These are phyloP conservation scores for Thecamonas trahens DNA, from an alignment of 78 protist genomes.

Conservation along the genomic window DNA sequence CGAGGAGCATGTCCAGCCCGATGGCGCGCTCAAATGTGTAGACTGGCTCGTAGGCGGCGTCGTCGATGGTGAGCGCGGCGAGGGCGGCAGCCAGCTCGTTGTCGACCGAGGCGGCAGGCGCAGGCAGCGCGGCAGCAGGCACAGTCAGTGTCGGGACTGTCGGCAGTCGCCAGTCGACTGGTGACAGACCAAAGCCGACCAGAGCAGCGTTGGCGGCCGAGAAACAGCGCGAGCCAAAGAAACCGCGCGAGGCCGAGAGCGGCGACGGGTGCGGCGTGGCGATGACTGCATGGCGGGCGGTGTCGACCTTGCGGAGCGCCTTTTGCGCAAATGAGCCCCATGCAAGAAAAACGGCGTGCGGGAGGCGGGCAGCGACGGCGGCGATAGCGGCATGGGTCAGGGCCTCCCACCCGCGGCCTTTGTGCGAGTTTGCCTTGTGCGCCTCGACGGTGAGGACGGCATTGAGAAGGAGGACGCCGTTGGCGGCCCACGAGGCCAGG, in stretches of 20 bases:
- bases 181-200: neutral
- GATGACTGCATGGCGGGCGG: slow-evolving; percentile 15
- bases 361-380: neutral
- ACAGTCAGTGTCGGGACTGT: too few species aligned
- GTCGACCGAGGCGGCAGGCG: too few species aligned
- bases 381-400: neutral
- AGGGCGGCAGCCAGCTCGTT: too few species aligned
- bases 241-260: slow-evolving; percentile 14
- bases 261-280: slow-evolving; percentile 53
- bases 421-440: slow-evolving; percentile 36
- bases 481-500: slow-evolving; percentile 32
- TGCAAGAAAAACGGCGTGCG: slow-evolving; percentile 38
- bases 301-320: slow-evolving; percentile 21
- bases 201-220: slow-evolving; percentile 11
- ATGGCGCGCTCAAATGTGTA: too few species aligned
- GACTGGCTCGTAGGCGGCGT: too few species aligned
- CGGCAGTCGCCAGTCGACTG: slow-evolving; percentile 51
- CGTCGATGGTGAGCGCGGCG: too few species aligned
- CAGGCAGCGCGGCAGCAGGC: too few species aligned
- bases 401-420: slow-evolving; percentile 19
- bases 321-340: slow-evolving; percentile 66
- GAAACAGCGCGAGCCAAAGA: slow-evolving; percentile 15
- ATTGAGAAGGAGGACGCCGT: slow-evolving; percentile 52
- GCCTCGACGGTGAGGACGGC: slow-evolving; percentile 29
- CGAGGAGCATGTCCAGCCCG: too few species aligned